Evolutionary conservation across 2,329 filamentous ascomycete genomes (phyloP).

Genomic region (Epichloe brachyelytri): DNA sequence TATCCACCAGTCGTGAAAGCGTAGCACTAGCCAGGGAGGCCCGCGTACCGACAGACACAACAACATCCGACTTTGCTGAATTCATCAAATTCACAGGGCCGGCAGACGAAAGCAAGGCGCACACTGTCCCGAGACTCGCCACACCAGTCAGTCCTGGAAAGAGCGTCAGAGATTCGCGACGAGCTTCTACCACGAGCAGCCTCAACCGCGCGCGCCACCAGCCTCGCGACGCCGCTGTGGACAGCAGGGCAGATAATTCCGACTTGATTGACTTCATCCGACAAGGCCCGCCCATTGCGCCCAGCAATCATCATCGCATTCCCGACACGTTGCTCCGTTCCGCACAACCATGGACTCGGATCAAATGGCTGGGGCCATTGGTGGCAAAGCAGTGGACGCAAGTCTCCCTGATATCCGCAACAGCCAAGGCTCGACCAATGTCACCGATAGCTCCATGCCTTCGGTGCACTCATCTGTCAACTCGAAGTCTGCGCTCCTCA

Average conservation of each 20-base stretch:
- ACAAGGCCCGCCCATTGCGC: slow-evolving; percentile 57
- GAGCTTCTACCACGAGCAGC: slow-evolving; percentile 24
- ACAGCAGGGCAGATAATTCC: slow-evolving; percentile 54
- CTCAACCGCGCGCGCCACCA: slow-evolving; percentile 42
- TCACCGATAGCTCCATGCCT: slow-evolving; percentile 44
- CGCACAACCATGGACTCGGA: slow-evolving; percentile 78
- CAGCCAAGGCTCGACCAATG: slow-evolving; percentile 42
- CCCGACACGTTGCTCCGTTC: slow-evolving; percentile 73
- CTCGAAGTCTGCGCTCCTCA: slow-evolving; percentile 59
- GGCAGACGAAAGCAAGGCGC: slow-evolving; percentile 27
- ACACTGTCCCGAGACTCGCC: slow-evolving; percentile 23
- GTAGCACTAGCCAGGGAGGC: slow-evolving; percentile 52
- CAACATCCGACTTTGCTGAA: slow-evolving; percentile 71
- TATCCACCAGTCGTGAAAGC: slow-evolving; percentile 12
- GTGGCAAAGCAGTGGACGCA: slow-evolving; percentile 44
- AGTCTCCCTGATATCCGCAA: slow-evolving; percentile 41
- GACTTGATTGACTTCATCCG: slow-evolving; percentile 95
- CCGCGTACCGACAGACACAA: slow-evolving; percentile 56
- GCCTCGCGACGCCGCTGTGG: slow-evolving; percentile 57
- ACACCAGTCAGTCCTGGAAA: slow-evolving; percentile 19
- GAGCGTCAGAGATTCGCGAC: slow-evolving; percentile 26
- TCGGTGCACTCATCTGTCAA: slow-evolving; percentile 54
- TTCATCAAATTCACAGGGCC: slow-evolving; percentile 83
- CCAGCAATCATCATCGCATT: slow-evolving; percentile 56
- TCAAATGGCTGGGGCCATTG: slow-evolving; percentile 45